Evolutionary conservation across 2,329 filamentous ascomycete genomes (phyloP).

Genomic region (Xylariales sp.): DNA sequence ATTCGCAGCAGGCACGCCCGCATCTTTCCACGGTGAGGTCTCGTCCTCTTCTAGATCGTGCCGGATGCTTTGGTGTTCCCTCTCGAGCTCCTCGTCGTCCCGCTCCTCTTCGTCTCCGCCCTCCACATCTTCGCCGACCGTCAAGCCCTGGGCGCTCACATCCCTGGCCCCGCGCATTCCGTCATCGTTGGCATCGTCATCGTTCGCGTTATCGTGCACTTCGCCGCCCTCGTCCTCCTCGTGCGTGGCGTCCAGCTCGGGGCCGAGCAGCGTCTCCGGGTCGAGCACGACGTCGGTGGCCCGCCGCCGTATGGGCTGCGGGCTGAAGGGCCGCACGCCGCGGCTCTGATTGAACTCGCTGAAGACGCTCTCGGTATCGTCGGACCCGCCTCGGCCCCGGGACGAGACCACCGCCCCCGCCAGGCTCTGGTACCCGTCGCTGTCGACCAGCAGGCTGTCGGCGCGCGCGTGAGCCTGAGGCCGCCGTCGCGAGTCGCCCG

Average conservation of each 20-base stretch:
- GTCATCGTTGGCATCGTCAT: too few relatives aligned
- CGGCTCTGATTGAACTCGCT: slow-evolving; percentile 51
- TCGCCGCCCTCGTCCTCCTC: slow-evolving; percentile 11
- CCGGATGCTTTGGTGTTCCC: too few relatives aligned
- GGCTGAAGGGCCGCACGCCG: slow-evolving; percentile 56
- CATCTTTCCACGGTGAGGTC: slow-evolving; percentile 16
- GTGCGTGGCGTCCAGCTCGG: too few relatives aligned
- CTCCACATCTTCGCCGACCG: slow-evolving; percentile 3
- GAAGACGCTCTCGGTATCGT: slow-evolving; percentile 49
- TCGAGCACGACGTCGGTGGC: slow-evolving; percentile 25
- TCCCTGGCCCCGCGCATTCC: slow-evolving; percentile 7
- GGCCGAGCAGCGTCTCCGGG: slow-evolving; percentile 22
- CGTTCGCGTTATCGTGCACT: too few relatives aligned
- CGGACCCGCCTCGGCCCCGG: slow-evolving; percentile 23
- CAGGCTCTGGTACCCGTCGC: slow-evolving; percentile 55
- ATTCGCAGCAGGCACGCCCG: too few relatives aligned
- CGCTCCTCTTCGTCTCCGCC: slow-evolving; percentile 11
- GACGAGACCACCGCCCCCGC: slow-evolving; percentile 38
- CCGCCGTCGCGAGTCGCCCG: slow-evolving; percentile 23
- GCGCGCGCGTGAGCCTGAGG: slow-evolving; percentile 41
- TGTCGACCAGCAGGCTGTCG: slow-evolving; percentile 51
- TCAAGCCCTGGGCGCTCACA: slow-evolving; percentile 6
- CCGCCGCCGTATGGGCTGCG: slow-evolving; percentile 39
- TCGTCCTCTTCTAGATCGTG: slow-evolving; percentile 6
- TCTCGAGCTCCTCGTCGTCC: slow-evolving; percentile 10